phyloP scores from a whole-genome alignment of 352 stramenopile species.

The Thalassiosira delicatula region DNA sequence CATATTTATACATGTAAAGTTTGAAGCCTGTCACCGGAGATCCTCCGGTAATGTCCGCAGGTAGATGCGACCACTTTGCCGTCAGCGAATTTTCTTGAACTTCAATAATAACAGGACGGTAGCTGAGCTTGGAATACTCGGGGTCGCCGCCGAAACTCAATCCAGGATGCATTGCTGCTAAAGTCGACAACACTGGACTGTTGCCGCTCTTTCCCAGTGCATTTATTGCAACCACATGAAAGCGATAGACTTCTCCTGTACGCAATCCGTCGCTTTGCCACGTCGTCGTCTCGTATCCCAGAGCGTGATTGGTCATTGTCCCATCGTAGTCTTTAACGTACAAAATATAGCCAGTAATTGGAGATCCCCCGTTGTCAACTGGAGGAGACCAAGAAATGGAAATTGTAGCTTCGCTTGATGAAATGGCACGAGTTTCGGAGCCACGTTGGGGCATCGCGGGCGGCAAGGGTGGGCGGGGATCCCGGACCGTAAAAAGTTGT shows the following conservation, averaged over 20 bases:
- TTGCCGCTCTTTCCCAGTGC: constrained; percentile 85
- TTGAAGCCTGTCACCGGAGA: constrained; percentile 89
- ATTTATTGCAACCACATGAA: constrained; percentile 91
- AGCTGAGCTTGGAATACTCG: constrained; percentile 50
- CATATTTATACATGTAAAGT: constrained; percentile 90
- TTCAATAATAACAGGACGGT: constrained; percentile 60
- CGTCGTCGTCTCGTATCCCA: constrained; percentile 64
- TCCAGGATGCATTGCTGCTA: constrained; percentile 86
- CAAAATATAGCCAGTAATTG: constrained; percentile 91
- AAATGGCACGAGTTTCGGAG: constrained; percentile 53
- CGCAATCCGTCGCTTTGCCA: constrained; percentile 70
- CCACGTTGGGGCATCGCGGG: constrained; percentile 78
- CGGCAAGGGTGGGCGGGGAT: constrained; percentile 86
- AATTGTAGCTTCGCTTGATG: constrained; percentile 79
- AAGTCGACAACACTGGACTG: constrained; percentile 88
- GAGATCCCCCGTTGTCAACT: constrained; percentile 90
- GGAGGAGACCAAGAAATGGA: constrained; percentile 86
- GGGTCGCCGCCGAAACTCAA: constrained; percentile 50
- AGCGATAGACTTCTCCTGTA: constrained; percentile 90
- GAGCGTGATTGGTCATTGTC: constrained; percentile 57
- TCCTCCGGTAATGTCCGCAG: constrained; percentile 78
- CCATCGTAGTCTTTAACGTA: constrained; percentile 84
- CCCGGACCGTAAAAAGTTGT: constrained; percentile 89
- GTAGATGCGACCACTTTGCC: constrained; percentile 86
- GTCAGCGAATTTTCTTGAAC: constrained; percentile 71